phyloP scores from a whole-genome alignment of 1,139 yeast species.

The Entelexis sorbosivorans region DNA sequence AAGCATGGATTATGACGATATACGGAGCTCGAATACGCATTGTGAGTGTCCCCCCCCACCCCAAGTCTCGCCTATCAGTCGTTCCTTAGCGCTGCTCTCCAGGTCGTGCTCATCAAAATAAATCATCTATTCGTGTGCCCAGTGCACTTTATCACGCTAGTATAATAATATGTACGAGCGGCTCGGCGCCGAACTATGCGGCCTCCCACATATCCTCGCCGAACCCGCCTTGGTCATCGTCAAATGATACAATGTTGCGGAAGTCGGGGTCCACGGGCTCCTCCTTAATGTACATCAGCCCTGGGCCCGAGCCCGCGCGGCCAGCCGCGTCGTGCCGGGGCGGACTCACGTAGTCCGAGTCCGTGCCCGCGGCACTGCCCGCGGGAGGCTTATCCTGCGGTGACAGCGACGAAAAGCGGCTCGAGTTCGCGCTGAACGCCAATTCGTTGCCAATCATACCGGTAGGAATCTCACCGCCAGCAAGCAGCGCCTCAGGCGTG shows the following conservation, averaged over 20 bases:
- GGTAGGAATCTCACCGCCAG: not conserved
- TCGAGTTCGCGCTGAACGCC: slow-evolving; percentile 6
- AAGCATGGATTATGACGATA: no score
- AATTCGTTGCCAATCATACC: not conserved
- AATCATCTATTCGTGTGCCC: slow-evolving; percentile 5
- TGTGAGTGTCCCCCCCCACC: no score
- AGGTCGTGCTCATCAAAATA: not conserved
- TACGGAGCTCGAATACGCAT: no score
- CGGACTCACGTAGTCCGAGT: not conserved
- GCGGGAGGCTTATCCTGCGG: not conserved
- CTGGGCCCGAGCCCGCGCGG: not conserved
- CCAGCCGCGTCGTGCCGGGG: not conserved
- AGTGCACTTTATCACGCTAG: not conserved
- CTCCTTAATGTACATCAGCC: slow-evolving; percentile 8
- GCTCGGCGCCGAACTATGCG: not conserved
- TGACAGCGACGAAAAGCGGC: slow-evolving; percentile 3
- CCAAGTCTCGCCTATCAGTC: no score
- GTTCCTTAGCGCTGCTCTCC: not conserved
- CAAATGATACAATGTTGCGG: slow-evolving; percentile 10
- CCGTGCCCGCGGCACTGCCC: not conserved
- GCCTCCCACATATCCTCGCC: slow-evolving; percentile 6
- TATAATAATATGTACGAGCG: not conserved
- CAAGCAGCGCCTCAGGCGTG: slow-evolving; percentile 1
- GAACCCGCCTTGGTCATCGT: slow-evolving; percentile 5
- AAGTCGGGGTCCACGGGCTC: slow-evolving; percentile 15